Evolutionary conservation across 2,329 filamentous ascomycete species (phyloP), one percentile per base, ranked within the genome.

Genomic region (Apiospora rasikravindrae): DNA sequence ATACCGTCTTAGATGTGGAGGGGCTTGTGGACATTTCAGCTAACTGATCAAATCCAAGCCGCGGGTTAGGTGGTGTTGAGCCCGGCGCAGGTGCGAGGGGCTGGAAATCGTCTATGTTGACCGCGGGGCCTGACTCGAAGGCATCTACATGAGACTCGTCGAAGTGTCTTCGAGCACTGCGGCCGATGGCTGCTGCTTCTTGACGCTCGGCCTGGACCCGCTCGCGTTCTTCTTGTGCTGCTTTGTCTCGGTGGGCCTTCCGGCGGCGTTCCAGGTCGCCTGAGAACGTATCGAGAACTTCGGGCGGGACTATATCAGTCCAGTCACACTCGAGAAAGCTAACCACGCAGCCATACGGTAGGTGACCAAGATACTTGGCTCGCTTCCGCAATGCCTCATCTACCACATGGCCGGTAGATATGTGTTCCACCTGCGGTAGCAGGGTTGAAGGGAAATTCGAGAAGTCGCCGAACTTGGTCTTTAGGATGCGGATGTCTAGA

Each of bases 271-370:
- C 93, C 70, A 96, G 92, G 73, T 98, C 94, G 0, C 86, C 83
- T n/a, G 88, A 86, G 82, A 98, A 98, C 1, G 88, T 87, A 51
- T 90, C 90, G n/a, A 98, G 85, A 4, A 94, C 88, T 69, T 94
- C 92, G 0, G 91, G 87, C 3, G 91, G 88, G 6, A 98, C 93
- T 49, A 96, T 93, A 76, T 97, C 95, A 3, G 94, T 95, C 95
- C 95, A 98, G 81, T 98, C 95, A 79, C 95, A 98, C 82, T 98
- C 95, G 0, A 98, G 82, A 77, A 98, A 98, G 75, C 88, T 94
- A 57, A 98, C 93, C 75, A 97, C 92, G 80, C 95, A 98, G n/a
- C 95, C 95, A 69, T 93, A 91, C 0, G 95, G 95, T 7, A 98
- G 87, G 81, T 98, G 95, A 0, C 90, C 90, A 3, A 98, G 88